phyloP scores from a whole-genome alignment of 352 stramenopile species.

The Phytophthora crassamura region DNA sequence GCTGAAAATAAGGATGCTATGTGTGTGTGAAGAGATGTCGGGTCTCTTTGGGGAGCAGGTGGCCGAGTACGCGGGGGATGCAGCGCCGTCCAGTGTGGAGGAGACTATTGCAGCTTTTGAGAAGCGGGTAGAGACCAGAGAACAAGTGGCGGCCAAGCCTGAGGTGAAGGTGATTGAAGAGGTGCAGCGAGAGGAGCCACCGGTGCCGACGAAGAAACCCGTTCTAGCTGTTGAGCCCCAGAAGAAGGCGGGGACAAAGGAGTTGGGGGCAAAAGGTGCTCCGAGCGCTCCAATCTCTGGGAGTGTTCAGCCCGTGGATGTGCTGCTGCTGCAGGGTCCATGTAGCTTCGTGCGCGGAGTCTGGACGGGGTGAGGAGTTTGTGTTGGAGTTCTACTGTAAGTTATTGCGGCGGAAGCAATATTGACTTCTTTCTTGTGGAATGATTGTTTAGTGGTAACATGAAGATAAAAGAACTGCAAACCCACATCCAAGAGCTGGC shows the following conservation, averaged over 20 bases:
- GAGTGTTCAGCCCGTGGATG: neutral
- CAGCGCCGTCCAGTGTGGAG: conserved; percentile 13
- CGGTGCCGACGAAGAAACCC: neutral
- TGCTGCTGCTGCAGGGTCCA: conserved; percentile 33
- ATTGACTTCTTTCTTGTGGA: neutral
- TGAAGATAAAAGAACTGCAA: conserved; percentile 16
- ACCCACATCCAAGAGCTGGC: conserved; percentile 18
- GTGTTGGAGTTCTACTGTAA: neutral
- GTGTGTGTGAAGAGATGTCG: conserved; percentile 47
- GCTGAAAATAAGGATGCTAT: neutral
- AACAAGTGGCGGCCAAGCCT: neutral
- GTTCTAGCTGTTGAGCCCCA: conserved; percentile 6
- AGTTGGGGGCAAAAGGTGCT: neutral
- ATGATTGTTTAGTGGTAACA: conserved; percentile 20
- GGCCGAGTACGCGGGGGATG: conserved; percentile 37
- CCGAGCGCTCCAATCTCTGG: neutral
- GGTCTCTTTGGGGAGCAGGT: conserved; percentile 56
- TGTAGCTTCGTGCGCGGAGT: conserved; percentile 40
- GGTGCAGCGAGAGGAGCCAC: neutral
- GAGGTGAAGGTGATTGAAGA: neutral
- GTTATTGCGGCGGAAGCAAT: neutral
- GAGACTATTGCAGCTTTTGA: conserved; percentile 7
- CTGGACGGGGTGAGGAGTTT: conserved; percentile 32
- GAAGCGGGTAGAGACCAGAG: neutral
- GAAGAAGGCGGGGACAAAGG: conserved; percentile 5